Base-by-base conservation (phyloP, 2,329 filamentous ascomycete species). In the Venturia oleaginea region DNA sequence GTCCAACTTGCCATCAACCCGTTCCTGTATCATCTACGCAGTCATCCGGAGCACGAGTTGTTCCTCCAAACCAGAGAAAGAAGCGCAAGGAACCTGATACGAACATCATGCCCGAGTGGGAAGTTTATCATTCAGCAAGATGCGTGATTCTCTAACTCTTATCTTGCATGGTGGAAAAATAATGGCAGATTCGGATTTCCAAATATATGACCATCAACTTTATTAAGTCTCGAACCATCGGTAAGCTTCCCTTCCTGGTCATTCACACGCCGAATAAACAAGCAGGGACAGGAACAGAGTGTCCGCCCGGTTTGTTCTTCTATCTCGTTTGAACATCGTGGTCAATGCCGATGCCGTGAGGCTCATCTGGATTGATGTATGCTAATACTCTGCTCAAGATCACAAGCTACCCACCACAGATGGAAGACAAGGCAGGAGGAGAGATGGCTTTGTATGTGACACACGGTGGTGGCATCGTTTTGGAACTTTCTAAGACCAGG, bases 11-110 rank as follows among this genome's bases (percentile, higher is more conserved):
- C 75, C 77, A 76, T 90, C 66, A 75, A 78, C 59, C 64, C 76
- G 71, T 91, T 90, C 70, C 85, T 92, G 74, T 96, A 92, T 86
- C 96, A 38, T 82, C 91, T 73, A 72, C 78, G 1, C 83, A 85
- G 51, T 96, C 37, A 11, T 42, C 37, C 11, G 37, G 15, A 22
- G 27, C 15, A 27, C 59, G 2, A 32, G n/a, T 40, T 6, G 32
- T 43, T n/a, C 4, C 19, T 27, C 13, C 34, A 60, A 40, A 15
- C 0, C 19, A 3, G 1, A 42, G 42, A 37, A 60, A 42, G 22
- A 60, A 60, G 40, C 34, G 34, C 2, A 24, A 24, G n/a, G 34
- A 34, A 8, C 17, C 51, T 34, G 51, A 34, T 34, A 19, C 30
- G 8, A 60, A 2, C 15, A n/a, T 60, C 24, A 60, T 60, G 59